Conservation (phyloP, 441 rosid species). For the Populus tomentosa region DNA sequence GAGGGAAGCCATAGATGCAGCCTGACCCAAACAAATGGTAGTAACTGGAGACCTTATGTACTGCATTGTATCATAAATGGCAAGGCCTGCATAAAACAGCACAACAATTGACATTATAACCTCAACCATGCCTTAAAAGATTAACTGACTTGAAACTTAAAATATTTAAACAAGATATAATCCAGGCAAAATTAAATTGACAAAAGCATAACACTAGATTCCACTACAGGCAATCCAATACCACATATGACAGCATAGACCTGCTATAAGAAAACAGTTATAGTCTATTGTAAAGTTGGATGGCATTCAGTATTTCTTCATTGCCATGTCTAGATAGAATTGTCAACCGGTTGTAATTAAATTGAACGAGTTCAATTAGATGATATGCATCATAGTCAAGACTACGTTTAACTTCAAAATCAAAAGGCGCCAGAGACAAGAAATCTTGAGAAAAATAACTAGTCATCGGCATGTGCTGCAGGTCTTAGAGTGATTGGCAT, state of each 20-base stretch:
- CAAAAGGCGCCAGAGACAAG: not conserved
- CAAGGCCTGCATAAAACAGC: slow-evolving; percentile 58
- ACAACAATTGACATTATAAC: slow-evolving; percentile 6
- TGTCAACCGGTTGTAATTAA: not conserved
- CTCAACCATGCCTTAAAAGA: not conserved
- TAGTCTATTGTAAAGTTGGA: not conserved
- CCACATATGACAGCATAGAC: too few relatives aligned
- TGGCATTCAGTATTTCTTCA: slow-evolving; percentile 1
- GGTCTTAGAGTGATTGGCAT: too few relatives aligned
- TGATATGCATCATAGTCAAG: not conserved
- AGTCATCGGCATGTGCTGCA: too few relatives aligned
- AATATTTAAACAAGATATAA: not conserved
- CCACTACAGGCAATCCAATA: not conserved
- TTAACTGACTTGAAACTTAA: not conserved
- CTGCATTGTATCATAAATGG: slow-evolving; percentile 96
- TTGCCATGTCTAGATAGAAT: not conserved
- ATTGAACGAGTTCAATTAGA: not conserved
- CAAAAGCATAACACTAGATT: not conserved
- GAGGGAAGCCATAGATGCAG: slow-evolving; percentile 98
- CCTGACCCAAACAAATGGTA: slow-evolving; percentile 92
- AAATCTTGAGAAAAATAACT: not conserved
- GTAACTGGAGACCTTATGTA: slow-evolving; percentile 85
- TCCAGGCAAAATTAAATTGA: not conserved
- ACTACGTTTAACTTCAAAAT: not conserved
- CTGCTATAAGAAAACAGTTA: not conserved